Base-by-base conservation (phyloP, 306 rosid species). In the Dalbergia cochinchinensis region DNA sequence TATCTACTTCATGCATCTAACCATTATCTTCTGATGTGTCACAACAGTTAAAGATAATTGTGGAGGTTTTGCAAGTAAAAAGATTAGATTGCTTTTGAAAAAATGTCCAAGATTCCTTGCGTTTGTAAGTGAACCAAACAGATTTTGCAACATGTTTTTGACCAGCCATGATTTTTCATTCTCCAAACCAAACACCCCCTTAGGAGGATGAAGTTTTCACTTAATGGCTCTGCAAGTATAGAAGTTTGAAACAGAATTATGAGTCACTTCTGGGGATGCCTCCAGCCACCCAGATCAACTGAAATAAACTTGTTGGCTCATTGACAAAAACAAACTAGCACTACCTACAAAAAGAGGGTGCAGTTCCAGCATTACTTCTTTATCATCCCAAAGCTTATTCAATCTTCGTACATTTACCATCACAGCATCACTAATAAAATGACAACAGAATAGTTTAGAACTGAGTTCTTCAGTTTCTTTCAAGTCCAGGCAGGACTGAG, bases 1-100 rank as follows among this genome's bases (percentile, higher is more conserved):
- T 15, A 60, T 8, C 3, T 75, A 86, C 69, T 14, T 73, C 45
- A 50, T 71, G 48, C 73, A 48, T 66, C 13, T 37, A 42, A 63
- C 47, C 33, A 70, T 10, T 41, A 75, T 65, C 18, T 19, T 55
- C 69, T 73, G 55, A 16, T 22, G 22, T 14, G 26, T 45, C n/a
- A 39, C 22, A 39, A 50, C 51, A 63, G 45, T 14, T 41, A 42
- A 72, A 62, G 44, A 15, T 22, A 61, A 63, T 51, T 79, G 35
- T 22, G 65, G 71, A 42, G 69, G 58, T 16, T 19, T 61, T 31
- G 55, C 79, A 72, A 64, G 67, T 26, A 20, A 41, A 65, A 41
- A 80, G 7, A 71, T 53, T n/a, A 71, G 45, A 48, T 19, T 18
- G 41, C 15, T 7, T 54, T 63, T 73, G 31, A 44, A 8, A 58